Base-by-base conservation (phyloP, 257 asterid species). In the Gentiana dahurica region DNA sequence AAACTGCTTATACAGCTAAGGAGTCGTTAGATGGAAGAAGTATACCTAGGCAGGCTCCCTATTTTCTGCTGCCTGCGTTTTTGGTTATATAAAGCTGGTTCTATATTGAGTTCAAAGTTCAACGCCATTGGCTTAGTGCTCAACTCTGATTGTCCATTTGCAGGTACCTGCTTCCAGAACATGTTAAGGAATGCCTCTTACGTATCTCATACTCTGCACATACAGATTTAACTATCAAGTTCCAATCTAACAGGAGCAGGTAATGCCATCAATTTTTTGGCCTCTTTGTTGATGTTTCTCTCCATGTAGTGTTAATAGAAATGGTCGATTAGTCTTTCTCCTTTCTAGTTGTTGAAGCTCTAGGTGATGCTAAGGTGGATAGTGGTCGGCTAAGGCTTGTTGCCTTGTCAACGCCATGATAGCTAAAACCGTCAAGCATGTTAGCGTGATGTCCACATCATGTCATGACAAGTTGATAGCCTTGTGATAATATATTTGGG, bases 161-260 rank as follows among this genome's bases (percentile, higher is more conserved):
- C 79, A 87, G 94, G 77, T 87, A 87, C 79, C 82, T 87, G 67
- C 94, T 87, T 53, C 94, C 94, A 6, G 75, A 71, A 47, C 92
- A 84, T 76, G 81, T 84, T 65, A 74, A 63, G 11, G 79, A 78
- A 55, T 78, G 92, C 55, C 63, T 78, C 65, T 72, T 87, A 66
- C 94, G 94, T 48, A 84, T 84, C 71, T 84, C 94, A 15, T 84
- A 84, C 83, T 87, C 96, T 58, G 96, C 92, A 15, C 96, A 87
- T 61, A 82, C 81, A 3, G 96, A 87, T 75, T 74, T 87, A 75
- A 87, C 75, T 75, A 84, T 87, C 58, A 87, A 87, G 79, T 87
- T 87, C 71, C 96, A 87, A 65, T 87, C 96, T 39, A 84, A 84
- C 62, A 83, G 94, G 65, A 87, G 96, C 82, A 87, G 92, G 96